Conservation (phyloP, 225 moss, liverwort and hornwort genomes). For the Sphagnum contortum region DNA sequence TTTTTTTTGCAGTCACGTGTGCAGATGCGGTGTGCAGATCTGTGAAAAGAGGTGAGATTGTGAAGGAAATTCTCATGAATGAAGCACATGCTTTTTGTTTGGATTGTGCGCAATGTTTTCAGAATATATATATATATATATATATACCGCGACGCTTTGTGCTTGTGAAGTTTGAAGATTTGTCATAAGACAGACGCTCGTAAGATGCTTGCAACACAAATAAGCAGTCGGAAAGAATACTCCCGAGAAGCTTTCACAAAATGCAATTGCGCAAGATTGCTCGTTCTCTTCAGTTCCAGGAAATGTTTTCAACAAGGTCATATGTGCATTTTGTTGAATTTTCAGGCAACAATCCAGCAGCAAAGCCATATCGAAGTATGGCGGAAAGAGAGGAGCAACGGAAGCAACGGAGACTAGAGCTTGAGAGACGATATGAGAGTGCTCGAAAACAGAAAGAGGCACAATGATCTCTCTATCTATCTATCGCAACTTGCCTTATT, state of each 20-base stretch:
- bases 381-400: slow-evolving; percentile 21
- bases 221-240: too few relatives aligned
- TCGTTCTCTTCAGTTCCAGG: not conserved
- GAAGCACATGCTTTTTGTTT: too few relatives aligned
- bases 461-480: not conserved
- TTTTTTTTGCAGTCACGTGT: slow-evolving; percentile 8
- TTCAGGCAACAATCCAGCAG: too few relatives aligned
- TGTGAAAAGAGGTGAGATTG: slow-evolving; percentile 12
- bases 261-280: not conserved
- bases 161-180: not conserved
- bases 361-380: slow-evolving; percentile 12
- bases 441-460: slow-evolving; percentile 27
- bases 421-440: slow-evolving; percentile 29
- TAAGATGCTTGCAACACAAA: too few relatives aligned
- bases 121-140: too few relatives aligned
- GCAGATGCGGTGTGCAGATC: slow-evolving; percentile 3
- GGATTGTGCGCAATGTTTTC: too few relatives aligned
- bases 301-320: slow-evolving; percentile 10
- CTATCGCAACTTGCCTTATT: too few relatives aligned
- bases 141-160: not conserved
- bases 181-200: not conserved
- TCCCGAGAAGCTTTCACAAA: not conserved
- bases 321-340: not conserved
- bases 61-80: not conserved
- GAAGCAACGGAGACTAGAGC: slow-evolving; percentile 26